Evolutionary conservation across 345 rosid genomes (phyloP), one percentile per base, ranked within the genome.

Genomic region (Cardamine occulta): DNA sequence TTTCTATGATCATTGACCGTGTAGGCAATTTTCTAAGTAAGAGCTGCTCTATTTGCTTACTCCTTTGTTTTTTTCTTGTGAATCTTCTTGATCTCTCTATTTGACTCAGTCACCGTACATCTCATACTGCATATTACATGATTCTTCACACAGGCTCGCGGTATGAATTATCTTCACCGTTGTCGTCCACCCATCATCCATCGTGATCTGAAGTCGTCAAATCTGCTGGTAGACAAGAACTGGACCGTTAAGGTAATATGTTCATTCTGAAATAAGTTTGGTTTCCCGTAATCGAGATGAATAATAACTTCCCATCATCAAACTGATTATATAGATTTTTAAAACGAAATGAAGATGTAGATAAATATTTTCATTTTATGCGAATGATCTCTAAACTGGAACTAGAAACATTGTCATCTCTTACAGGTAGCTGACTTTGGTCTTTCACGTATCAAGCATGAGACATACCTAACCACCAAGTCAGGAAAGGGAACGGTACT

Each of bases 181-280:
- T 88, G 63, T 85, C 85, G 82, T 76, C 97, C 98, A 12, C 97
- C 97, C 26, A 86, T 94, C 73, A 86, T 94, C 81, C 98, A 91
- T 78, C 93, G 97, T 78, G 98, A 94, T 84, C 86, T 94, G 87
- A 94, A 93, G 91, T 91, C 98, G 67, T 91, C 98, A 49, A 91
- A 94, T 87, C 89, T 94, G 58, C 84, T 94, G 44, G 98, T 94
- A 74, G 98, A 91, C 78, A 94, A 39, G 84, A 93, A 90, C 77
- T 94, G 91, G 98, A 91, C 81, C 29, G 98, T 94, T 47, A 94
- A 91, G 93, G 98, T 94, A 65, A 73, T 76, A 60, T 62, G 45
- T 51, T 48, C 28, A 51, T n/a, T n/a, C n/a, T n/a, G n/a, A n/a
- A n/a, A n/a, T n/a, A n/a, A n/a, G n/a, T n/a, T n/a, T n/a, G n/a